Percentiles rank a stretch among this genome's conserved stretches.
Conservation (phyloP, 2,329 filamentous ascomycete genomes). For the Xylaria arbuscula region DNA sequence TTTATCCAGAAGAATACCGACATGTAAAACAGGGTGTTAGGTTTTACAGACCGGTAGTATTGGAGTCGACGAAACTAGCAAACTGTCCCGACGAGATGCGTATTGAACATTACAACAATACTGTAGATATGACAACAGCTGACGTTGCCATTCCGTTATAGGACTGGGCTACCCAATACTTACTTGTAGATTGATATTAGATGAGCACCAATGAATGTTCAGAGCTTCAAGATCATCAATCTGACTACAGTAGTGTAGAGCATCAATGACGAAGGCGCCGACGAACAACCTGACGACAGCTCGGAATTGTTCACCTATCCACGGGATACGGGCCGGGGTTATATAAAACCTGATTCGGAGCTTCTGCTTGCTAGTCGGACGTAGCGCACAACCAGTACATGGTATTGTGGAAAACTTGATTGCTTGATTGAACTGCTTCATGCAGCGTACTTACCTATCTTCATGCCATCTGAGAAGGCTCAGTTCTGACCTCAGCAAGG, state of each 20-base stretch:
- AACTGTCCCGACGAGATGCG: neutral
- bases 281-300: neutral
- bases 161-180: neutral
- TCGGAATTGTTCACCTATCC: constrained; percentile 3
- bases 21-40: neutral
- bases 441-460: constrained; percentile 8
- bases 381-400: no score
- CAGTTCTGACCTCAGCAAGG: neutral
- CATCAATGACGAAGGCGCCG: neutral
- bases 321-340: neutral
- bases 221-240: neutral
- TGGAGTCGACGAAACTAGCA: neutral
- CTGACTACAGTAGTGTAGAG: neutral
- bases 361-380: neutral
- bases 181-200: neutral
- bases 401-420: constrained; percentile 14
- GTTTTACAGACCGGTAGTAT: neutral
- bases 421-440: constrained; percentile 1
- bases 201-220: neutral
- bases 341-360: constrained; percentile 28
- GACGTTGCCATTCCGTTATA: neutral
- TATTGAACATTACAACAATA: neutral
- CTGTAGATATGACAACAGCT: neutral
- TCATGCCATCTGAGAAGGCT: constrained; percentile 24
- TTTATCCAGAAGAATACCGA: no score